phyloP scores from a whole-genome alignment of 1,284 basidiomycete species.

The Microbotryomycetes sp. region DNA sequence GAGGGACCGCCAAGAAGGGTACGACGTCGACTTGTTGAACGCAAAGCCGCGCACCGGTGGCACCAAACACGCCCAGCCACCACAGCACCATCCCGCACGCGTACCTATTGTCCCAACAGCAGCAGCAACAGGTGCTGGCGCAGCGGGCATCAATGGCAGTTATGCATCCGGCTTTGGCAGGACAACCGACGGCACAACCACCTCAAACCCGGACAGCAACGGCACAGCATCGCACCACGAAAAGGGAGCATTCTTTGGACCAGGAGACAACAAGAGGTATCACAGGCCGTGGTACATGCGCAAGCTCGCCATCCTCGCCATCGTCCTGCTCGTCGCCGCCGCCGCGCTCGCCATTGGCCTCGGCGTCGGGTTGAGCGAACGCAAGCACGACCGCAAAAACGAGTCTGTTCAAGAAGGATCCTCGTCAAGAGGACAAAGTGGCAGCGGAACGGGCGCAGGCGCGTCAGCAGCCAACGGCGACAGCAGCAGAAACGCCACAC shows the following conservation, averaged over 20 bases:
- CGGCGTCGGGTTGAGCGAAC: conserved; percentile 20
- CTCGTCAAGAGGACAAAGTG: neutral
- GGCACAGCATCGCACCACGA: neutral
- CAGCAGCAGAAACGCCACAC: neutral
- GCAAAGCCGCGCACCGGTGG: conserved; percentile 12
- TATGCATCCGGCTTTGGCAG: neutral
- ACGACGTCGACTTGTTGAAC: conserved; percentile 28
- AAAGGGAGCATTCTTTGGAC: neutral
- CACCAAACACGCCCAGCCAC: conserved; percentile 3
- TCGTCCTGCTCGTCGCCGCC: conserved; percentile 14
- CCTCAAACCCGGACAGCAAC: neutral
- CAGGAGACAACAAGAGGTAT: neutral
- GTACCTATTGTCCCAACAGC: neutral
- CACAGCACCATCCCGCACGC: too few species aligned
- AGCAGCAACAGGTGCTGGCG: neutral
- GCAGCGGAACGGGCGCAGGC: neutral
- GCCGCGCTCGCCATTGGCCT: conserved; percentile 27
- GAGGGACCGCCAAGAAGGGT: conserved; percentile 28
- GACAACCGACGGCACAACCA: neutral
- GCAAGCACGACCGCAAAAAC: neutral
- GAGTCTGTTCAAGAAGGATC: too few species aligned
- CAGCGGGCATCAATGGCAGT: neutral
- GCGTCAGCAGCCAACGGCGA: neutral
- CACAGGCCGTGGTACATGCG: conserved; percentile 24
- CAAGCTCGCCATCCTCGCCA: conserved; percentile 11